Evolutionary conservation across 2,329 filamentous ascomycete species (phyloP), one percentile per base, ranked within the genome.

Genomic region (Bipolaris oryzae): DNA sequence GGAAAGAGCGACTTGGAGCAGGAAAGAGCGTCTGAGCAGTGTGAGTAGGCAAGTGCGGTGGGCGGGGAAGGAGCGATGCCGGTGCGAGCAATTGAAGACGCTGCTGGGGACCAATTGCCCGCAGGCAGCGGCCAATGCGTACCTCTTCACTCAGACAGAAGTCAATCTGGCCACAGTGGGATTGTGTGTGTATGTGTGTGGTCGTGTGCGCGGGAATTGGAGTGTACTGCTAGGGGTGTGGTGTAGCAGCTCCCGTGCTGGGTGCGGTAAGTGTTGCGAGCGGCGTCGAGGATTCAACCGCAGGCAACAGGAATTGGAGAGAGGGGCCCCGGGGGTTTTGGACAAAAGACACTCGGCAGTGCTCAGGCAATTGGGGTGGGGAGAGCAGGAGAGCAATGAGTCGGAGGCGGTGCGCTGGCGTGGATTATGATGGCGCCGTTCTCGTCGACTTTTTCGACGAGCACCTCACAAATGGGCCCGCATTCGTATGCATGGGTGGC

Each of bases 211-310:
- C 53, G 69, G 70, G 73, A 73, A 58, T 69, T 70, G 44, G 71
- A 70, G 45, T 42, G 58, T 62, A 71, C 70, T 73, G 67, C 70
- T 66, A 45, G 58, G 47, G 20, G 42, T 45, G 25, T 41, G 50
- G 42, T 45, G 33, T 37, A 56, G 67, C 71, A 74, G 71, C 70
- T 73, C 71, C 72, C 72, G 68, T 72, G 72, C 66, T 53, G 50
- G 60, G 63, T 56, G 62, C 38, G 43, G 52, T 57, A 57, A 48
- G 50, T 60, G 52, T 47, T 58, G 66, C 50, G 57, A 41, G 60
- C 46, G 43, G 53, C 31, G 58, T 18, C 9, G 46, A 49, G 34
- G 42, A 33, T 34, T 25, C 37, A 6, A 31, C 57, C 38, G 55
- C 60, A 65, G 61, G 59, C 65, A 67, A 39, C 62, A 65, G 58